Base-by-base conservation (phyloP, 768 basidiomycete genomes). In the Boletus rufocinnamomeus region DNA sequence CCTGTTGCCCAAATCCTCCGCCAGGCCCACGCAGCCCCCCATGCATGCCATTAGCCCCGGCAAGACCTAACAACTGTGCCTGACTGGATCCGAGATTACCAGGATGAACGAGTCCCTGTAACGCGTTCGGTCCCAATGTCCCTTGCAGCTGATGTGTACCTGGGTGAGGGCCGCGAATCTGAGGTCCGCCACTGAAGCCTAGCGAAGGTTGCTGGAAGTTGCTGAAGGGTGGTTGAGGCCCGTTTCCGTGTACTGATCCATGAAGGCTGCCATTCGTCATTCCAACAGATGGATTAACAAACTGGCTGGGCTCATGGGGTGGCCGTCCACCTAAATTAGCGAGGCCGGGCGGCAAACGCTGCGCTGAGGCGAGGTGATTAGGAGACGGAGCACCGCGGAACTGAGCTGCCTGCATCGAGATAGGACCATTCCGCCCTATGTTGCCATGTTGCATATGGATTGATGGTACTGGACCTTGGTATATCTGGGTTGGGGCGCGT, bases 251-350 rank as follows among this genome's bases (percentile, higher is more conserved):
- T 21, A 84, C 61, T 28, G 74, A 70, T 47, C 75, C 72, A 60
- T 83, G 84, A 40, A 84, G 66, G 6, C 76, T 75, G 21, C 76
- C 77, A 41, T 80, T 75, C 51, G 78, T 74, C 66, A 84, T 74
- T 30, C 84, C 80, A 28, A 83, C 66, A 50, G 70, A 59, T 37
- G 69, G 48, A 32, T 70, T 75, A 38, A 80, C 63, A 64, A 86
- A 87, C 63, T 89, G 90, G 10, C 80, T 79, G 23, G 88, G 84
- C 51, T 92, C 91, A 63, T 91, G 89, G 3, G 90, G 90, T 25
- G 89, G 90, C 8, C 91, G 85, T 44, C 84, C 89, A 30, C 91
- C 91, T 21, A 93, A 81, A 66, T 91, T 91, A 14, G 91, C 90
- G 40, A 93, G 76, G 34, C 90, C 91, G 17, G 89, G 89, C 14